phyloP scores from a whole-genome alignment of 495 filamentous ascomycete species.

The Neurospora pannonica region DNA sequence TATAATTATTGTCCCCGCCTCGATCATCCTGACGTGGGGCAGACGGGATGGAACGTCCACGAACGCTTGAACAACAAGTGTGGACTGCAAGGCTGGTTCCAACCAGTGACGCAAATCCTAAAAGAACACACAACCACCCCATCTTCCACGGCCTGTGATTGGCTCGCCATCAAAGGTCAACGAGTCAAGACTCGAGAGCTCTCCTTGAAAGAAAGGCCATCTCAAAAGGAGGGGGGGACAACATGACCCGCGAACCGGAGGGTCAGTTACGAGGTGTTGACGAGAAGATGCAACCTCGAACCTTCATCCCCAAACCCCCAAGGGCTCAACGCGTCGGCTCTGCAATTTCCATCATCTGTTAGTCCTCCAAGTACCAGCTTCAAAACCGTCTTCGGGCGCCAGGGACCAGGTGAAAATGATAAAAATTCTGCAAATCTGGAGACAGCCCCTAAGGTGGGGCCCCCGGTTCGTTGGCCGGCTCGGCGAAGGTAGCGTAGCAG shows the following conservation, averaged over 20 bases:
- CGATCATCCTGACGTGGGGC: conserved; percentile 3
- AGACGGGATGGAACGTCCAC: background rate
- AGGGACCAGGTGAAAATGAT: conserved; percentile 2
- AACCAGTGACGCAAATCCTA: conserved; percentile 7
- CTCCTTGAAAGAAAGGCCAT: background rate
- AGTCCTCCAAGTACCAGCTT: background rate
- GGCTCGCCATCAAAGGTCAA: background rate
- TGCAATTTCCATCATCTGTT: background rate
- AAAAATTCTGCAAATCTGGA: conserved; percentile 27
- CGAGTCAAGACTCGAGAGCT: background rate
- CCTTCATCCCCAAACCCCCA: background rate
- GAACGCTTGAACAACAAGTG: background rate
- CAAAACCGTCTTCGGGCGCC: background rate
- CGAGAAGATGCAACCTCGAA: background rate
- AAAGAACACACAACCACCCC: background rate
- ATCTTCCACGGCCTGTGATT: background rate
- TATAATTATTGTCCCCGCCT: background rate
- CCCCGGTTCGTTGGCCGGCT: conserved; percentile 10
- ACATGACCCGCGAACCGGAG: background rate
- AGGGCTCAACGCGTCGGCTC: background rate
- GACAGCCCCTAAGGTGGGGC: conserved; percentile 20
- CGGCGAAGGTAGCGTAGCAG: conserved; percentile 3
- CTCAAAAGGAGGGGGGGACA: background rate
- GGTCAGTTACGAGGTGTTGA: background rate
- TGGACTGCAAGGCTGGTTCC: conserved; percentile 3